A percentile compares a stretch with the other conserved stretches of the same genome.
phyloP scores from a whole-genome alignment of 371 early-diverging fungal genomes.

The Apophysomyces sp. region DNA sequence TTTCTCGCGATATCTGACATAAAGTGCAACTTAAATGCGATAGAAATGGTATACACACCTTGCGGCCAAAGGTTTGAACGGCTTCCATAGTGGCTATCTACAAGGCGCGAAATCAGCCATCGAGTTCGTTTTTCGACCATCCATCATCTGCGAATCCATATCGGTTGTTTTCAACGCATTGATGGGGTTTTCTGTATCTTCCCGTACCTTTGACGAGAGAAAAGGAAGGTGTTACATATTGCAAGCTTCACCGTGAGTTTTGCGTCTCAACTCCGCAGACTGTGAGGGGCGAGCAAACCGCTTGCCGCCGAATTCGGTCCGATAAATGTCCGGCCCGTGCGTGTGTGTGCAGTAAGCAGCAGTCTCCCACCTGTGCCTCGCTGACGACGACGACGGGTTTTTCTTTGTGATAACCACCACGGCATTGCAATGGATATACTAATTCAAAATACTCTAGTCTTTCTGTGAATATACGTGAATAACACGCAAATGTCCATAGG shows the following conservation, averaged over 20 bases:
- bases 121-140: neutral
- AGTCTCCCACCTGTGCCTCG: too few relatives aligned
- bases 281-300: neutral
- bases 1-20: neutral
- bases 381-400: too few relatives aligned
- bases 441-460: too few relatives aligned
- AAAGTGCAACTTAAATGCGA: neutral
- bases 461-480: too few relatives aligned
- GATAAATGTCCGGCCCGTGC: neutral
- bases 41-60: slow-evolving; percentile 23
- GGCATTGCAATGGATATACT: too few relatives aligned
- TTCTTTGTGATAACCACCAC: too few relatives aligned
- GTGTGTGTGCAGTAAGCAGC: too few relatives aligned
- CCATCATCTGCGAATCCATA: neutral
- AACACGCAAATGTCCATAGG: too few relatives aligned
- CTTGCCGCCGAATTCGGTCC: neutral
- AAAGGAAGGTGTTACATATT: slow-evolving; percentile 1
- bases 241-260: slow-evolving; percentile 1
- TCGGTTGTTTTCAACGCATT: neutral
- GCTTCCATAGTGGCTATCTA: slow-evolving; percentile 28
- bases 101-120: neutral
- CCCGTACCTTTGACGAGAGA: neutral
- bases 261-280: neutral
- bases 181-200: neutral
- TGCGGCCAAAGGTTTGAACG: slow-evolving; percentile 39